Conservation (phyloP, 2,329 filamentous ascomycete species). For the Didymella lethalis region DNA sequence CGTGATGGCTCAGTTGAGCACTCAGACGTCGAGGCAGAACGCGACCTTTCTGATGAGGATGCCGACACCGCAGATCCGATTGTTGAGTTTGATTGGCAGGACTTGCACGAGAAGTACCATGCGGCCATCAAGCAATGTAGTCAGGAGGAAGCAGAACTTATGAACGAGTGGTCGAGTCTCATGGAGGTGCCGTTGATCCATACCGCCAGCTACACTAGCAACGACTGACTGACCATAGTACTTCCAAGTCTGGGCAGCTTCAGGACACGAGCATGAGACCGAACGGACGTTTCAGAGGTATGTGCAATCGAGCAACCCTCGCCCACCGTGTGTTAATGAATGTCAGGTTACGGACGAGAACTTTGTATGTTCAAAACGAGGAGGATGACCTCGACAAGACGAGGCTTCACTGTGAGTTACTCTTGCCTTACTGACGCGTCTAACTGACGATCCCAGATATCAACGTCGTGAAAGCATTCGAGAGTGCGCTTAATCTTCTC, state of each 20-base stretch:
- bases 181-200: conserved; percentile 38
- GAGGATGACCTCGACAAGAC: conserved; percentile 76
- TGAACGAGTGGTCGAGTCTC: conserved; percentile 69
- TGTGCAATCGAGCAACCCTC: neutral
- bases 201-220: neutral
- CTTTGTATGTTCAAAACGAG: conserved; percentile 75
- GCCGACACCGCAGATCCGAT: conserved; percentile 50
- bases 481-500: conserved; percentile 59
- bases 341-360: conserved; percentile 77
- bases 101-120: conserved; percentile 75
- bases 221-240: conserved; percentile 63
- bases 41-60: conserved; percentile 20
- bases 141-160: conserved; percentile 68
- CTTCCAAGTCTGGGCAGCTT: conserved; percentile 80
- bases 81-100: conserved; percentile 74
- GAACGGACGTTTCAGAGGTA: conserved; percentile 80
- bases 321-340: neutral
- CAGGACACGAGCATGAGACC: conserved; percentile 75
- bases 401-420: conserved; percentile 75
- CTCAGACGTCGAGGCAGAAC: conserved; percentile 7
- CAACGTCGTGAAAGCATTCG: conserved; percentile 57
- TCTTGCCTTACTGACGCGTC: neutral
- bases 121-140: conserved; percentile 69
- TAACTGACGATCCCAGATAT: conserved; percentile 47
- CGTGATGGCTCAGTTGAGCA: conserved; percentile 24